A percentile compares a stretch with the other conserved stretches of the same genome.
These are phyloP conservation scores for Beta corolliflora DNA, from an alignment of 179 eudicot genomes.

Conservation along the genomic window DNA sequence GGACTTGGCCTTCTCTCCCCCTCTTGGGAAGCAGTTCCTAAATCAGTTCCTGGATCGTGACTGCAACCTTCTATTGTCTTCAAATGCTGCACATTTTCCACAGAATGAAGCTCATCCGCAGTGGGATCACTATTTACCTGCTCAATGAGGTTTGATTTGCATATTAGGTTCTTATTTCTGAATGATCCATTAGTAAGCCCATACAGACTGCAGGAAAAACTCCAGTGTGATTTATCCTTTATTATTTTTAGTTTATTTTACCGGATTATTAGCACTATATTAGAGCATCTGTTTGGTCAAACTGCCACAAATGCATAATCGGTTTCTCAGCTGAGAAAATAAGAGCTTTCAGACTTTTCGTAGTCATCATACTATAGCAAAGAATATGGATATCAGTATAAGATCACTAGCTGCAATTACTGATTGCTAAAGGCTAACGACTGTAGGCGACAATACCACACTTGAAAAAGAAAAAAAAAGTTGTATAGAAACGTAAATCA, in stretches of 20 bases:
- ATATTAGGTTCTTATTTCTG: neutral
- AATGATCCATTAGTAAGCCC: neutral
- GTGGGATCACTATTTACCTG: slow-evolving; percentile 34
- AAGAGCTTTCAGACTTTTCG: neutral
- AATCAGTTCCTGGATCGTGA: slow-evolving; percentile 27
- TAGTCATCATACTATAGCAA: neutral
- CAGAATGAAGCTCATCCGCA: slow-evolving; percentile 15
- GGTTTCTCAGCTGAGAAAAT: neutral
- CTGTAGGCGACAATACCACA: no score
- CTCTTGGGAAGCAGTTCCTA: slow-evolving; percentile 35
- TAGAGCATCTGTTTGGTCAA: neutral
- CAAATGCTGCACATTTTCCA: slow-evolving; percentile 25
- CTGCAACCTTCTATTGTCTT: slow-evolving; percentile 28
- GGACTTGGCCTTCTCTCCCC: slow-evolving; percentile 37
- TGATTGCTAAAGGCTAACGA: no score
- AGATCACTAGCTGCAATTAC: no score
- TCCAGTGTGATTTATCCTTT: neutral
- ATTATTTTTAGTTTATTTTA: neutral
- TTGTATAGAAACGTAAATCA: no score
- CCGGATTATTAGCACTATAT: neutral
- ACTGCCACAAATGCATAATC: neutral
- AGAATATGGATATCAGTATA: neutral
- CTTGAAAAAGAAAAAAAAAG: no score
- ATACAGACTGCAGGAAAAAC: neutral
- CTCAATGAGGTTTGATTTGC: neutral